phyloP scores from a whole-genome alignment of 1,284 basidiomycete species.

The Apiotrichum gamsii region DNA sequence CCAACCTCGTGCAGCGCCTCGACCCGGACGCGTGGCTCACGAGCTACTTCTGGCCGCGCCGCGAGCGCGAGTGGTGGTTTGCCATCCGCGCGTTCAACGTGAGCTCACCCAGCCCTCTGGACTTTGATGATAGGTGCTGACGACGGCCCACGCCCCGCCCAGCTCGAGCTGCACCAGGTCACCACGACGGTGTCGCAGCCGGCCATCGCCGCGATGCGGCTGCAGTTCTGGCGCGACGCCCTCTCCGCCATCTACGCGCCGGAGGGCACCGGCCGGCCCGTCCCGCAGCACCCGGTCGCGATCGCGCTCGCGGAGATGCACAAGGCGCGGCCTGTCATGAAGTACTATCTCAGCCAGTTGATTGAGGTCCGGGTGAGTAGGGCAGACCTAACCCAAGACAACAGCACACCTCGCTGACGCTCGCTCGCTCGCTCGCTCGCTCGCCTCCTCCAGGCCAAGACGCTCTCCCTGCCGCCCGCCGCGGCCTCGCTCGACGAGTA shows the following conservation, averaged over 20 bases:
- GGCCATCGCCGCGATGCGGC: constrained; percentile 76
- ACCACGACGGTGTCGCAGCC: constrained; percentile 72
- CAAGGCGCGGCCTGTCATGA: constrained; percentile 45
- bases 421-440: too few relatives aligned
- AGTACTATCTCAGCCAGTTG: constrained; percentile 75
- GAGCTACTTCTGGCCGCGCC: constrained; percentile 67
- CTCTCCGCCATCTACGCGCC: constrained; percentile 57
- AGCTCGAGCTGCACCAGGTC: constrained; percentile 78
- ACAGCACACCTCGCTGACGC: constrained; percentile 8
- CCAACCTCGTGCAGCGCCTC: constrained; percentile 40
- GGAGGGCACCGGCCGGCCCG: constrained; percentile 22
- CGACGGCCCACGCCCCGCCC: too few relatives aligned
- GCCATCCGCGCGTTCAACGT: constrained; percentile 84
- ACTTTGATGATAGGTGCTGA: not conserved
- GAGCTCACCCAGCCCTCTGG: too few relatives aligned
- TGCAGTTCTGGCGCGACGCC: constrained; percentile 90
- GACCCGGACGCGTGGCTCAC: constrained; percentile 64
- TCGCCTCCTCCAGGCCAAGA: constrained; percentile 58
- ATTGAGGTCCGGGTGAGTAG: constrained; percentile 72
- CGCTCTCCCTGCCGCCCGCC: constrained; percentile 58
- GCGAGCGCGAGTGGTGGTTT: constrained; percentile 63
- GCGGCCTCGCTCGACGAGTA: constrained; percentile 66
- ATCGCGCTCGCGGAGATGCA: constrained; percentile 63
- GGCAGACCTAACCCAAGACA: not conserved
- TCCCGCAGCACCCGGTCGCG: constrained; percentile 73